phyloP scores from a whole-genome alignment of 2,329 filamentous ascomycete genomes.

The Septoria petroselini region DNA sequence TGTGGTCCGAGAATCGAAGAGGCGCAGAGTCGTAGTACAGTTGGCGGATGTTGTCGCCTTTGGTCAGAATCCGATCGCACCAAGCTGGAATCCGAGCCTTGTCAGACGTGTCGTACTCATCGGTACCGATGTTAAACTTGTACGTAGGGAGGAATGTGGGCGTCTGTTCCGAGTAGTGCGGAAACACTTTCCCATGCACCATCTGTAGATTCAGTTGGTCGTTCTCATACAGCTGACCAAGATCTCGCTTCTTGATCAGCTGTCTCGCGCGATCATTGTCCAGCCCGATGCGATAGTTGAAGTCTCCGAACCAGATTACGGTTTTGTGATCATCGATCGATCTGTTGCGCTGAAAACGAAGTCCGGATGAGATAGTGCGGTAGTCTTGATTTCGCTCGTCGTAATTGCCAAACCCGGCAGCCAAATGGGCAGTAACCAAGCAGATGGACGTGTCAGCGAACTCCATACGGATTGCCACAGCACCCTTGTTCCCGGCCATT shows the following conservation, averaged over 20 bases:
- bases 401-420: conserved; percentile 93
- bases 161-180: conserved; percentile 83
- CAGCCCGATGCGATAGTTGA: conserved; percentile 95
- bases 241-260: conserved; percentile 67
- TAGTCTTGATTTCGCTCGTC: conserved; percentile 95
- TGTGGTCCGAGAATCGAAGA: conserved; percentile 86
- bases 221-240: conserved; percentile 81
- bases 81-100: conserved; percentile 94
- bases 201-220: conserved; percentile 97
- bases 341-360: conserved; percentile 86
- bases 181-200: conserved; percentile 86
- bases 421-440: conserved; percentile 93
- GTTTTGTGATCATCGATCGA: conserved; percentile 88
- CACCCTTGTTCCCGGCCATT: conserved; percentile 97
- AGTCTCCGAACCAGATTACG: conserved; percentile 94
- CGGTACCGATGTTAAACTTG: conserved; percentile 86
- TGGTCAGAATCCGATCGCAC: conserved; percentile 90
- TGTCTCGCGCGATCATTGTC: conserved; percentile 72
- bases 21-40: conserved; percentile 77
- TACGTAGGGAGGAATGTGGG: conserved; percentile 93
- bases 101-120: conserved; percentile 90
- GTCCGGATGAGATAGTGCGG: conserved; percentile 76
- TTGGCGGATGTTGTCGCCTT: conserved; percentile 79
- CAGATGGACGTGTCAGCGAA: conserved; percentile 90
- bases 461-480: conserved; percentile 92